Conservation (phyloP, 2,329 filamentous ascomycete genomes). For the Alternaria sp. region DNA sequence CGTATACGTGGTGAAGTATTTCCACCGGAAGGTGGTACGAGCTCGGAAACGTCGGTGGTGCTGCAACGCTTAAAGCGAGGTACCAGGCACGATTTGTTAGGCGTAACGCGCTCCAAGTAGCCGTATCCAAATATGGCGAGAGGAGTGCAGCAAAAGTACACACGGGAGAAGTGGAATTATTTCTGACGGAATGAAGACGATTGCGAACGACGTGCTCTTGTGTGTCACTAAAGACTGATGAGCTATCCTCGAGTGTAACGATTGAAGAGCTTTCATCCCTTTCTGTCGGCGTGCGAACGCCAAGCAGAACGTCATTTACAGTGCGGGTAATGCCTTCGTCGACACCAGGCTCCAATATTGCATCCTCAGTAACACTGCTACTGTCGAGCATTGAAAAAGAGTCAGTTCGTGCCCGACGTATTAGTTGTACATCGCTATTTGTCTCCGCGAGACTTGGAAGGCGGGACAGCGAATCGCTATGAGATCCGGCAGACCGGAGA, state of each 20-base stretch:
- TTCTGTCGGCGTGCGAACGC: conserved; percentile 27
- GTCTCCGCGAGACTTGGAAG: conserved; percentile 28
- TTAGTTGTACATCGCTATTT: conserved; percentile 17
- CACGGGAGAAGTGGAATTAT: neutral
- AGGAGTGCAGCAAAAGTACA: conserved; percentile 9
- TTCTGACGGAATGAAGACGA: neutral
- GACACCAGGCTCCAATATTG: conserved; percentile 34
- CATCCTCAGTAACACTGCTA: conserved; percentile 27
- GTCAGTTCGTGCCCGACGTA: conserved; percentile 27
- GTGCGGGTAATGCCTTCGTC: conserved; percentile 29
- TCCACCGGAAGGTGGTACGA: conserved; percentile 54
- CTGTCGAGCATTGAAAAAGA: conserved; percentile 33
- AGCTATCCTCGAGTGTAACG: conserved; percentile 8
- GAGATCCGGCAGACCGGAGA: conserved; percentile 37
- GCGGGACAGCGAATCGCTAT: conserved; percentile 28
- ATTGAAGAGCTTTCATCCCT: conserved; percentile 21
- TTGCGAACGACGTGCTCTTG: neutral
- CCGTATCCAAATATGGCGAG: conserved; percentile 24
- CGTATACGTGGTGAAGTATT: conserved; percentile 59
- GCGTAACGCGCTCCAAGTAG: conserved; percentile 35
- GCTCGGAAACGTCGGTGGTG: conserved; percentile 35
- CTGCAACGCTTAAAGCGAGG: conserved; percentile 31
- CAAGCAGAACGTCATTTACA: conserved; percentile 39
- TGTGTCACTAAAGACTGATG: neutral
- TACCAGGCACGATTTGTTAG: conserved; percentile 49